Evolutionary conservation across 2,329 filamentous ascomycete genomes (phyloP).

Genomic region (Colletotrichum zoysiae): DNA sequence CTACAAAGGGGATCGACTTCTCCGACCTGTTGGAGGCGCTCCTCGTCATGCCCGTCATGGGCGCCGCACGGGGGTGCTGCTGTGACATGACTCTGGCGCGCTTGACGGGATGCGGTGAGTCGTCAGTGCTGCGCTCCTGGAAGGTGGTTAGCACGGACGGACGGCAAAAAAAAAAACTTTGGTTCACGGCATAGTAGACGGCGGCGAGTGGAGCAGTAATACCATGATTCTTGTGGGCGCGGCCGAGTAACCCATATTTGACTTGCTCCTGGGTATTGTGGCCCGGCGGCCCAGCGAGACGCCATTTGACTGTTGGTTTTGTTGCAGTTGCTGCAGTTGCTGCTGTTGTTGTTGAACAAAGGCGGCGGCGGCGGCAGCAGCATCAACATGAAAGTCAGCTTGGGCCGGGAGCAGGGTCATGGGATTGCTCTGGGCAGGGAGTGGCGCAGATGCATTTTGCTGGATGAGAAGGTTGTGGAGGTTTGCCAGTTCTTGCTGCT

Average conservation of each 20-base stretch:
- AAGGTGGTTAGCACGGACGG: slow-evolving; percentile 30
- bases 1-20: slow-evolving; percentile 55
- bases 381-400: slow-evolving; percentile 37
- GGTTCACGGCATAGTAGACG: background rate
- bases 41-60: slow-evolving; percentile 47
- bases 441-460: slow-evolving; percentile 23
- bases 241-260: slow-evolving; percentile 38
- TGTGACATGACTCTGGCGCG: slow-evolving; percentile 53
- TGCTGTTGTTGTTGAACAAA: slow-evolving; percentile 9
- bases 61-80: slow-evolving; percentile 43
- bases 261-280: slow-evolving; percentile 41
- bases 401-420: slow-evolving; percentile 26
- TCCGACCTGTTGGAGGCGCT: slow-evolving; percentile 58
- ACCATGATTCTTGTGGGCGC: slow-evolving; percentile 38
- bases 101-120: slow-evolving; percentile 48
- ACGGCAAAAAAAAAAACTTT: too few species aligned
- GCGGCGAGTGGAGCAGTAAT: slow-evolving; percentile 20
- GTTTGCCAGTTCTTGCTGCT: slow-evolving; percentile 40
- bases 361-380: background rate
- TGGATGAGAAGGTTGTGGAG: slow-evolving; percentile 31
- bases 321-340: background rate
- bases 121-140: slow-evolving; percentile 46
- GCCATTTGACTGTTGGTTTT: slow-evolving; percentile 17
- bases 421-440: slow-evolving; percentile 22
- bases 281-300: slow-evolving; percentile 23